Evolutionary conservation across 768 basidiomycete genomes (phyloP), one percentile per base, ranked within the genome.

Genomic region (Serendipita sp.): DNA sequence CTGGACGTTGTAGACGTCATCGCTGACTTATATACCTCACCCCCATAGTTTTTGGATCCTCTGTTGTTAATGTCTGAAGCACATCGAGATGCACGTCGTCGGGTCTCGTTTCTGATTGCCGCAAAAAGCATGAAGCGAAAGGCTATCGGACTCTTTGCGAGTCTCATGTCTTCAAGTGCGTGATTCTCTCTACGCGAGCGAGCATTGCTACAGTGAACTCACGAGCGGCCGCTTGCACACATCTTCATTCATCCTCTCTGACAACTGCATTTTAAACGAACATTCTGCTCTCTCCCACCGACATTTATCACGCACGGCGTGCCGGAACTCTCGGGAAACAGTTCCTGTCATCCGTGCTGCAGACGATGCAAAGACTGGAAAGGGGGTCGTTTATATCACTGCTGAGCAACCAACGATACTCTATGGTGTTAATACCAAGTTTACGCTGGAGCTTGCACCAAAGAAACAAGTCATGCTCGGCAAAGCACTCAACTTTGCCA

Each of bases 321-420:
- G 55, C 37, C 63, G 53, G 62, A 16, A 31, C 40, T 43, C 6
- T n/a, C 48, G 48, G 44, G 13, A 34, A 27, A 16, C 70, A 96
- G 95, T 99, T 67, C 92, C 96, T 63, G 94, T 98, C 62, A 82
- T 83, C 40, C 87, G 96, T 65, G 95, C 96, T 53, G 87, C 86
- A 18, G 96, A 99, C 72, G 79, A 81, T 63, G 89, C 90, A 18
- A 85, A 79, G 69, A 74, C 83, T 18, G 94, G 91, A 5, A 77
- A 76, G 3, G 96, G 96, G 23, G 75, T 78, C 37, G 76, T 98
- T 45, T 77, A 77, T 66, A 74, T 95, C 58, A 87, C 89, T 3
- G 75, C 77, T 6, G 78, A 84, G 34, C 92, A 97, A 72, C 83
- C 93, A 0, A 85, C 84, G 69, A 74, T 88, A n/a, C 77, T 99